These are phyloP conservation scores for Daldinia loculata DNA, from an alignment of 495 filamentous ascomycete species.

Conservation along the genomic window DNA sequence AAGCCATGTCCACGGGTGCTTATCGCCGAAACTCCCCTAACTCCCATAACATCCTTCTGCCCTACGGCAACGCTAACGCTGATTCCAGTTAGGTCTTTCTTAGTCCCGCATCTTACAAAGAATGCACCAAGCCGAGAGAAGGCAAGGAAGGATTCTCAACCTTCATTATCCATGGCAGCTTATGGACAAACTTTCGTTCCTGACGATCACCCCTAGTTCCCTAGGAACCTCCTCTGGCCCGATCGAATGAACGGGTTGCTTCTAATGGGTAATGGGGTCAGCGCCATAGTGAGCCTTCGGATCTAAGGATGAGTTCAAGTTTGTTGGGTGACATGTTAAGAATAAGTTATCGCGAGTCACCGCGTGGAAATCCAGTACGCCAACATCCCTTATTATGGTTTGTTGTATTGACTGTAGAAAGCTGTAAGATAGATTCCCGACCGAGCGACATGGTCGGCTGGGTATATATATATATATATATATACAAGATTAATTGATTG, in stretches of 20 bases:
- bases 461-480: constrained; percentile 5
- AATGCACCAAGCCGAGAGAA: not conserved
- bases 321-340: not conserved
- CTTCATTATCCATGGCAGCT: not conserved
- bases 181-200: constrained; percentile 13
- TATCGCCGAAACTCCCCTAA: not conserved
- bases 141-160: not conserved
- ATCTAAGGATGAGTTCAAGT: not conserved
- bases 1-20: not conserved
- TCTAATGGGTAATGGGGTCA: not conserved
- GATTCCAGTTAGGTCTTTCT: not conserved
- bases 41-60: not conserved
- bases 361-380: not conserved
- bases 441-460: not conserved
- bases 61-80: constrained; percentile 3
- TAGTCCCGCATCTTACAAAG: constrained; percentile 1
- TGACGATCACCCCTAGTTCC: constrained; percentile 30
- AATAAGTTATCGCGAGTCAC: not conserved
- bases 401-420: not conserved
- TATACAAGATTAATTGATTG: not conserved
- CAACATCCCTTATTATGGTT: not conserved
- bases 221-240: constrained; percentile 18
- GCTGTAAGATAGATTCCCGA: not conserved
- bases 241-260: not conserved
- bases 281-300: constrained; percentile 3